Evolutionary conservation across 192 early-diverging fungal genomes (phyloP), one percentile per base, ranked within the genome.

Genomic region (Coemansia brasiliensis): DNA sequence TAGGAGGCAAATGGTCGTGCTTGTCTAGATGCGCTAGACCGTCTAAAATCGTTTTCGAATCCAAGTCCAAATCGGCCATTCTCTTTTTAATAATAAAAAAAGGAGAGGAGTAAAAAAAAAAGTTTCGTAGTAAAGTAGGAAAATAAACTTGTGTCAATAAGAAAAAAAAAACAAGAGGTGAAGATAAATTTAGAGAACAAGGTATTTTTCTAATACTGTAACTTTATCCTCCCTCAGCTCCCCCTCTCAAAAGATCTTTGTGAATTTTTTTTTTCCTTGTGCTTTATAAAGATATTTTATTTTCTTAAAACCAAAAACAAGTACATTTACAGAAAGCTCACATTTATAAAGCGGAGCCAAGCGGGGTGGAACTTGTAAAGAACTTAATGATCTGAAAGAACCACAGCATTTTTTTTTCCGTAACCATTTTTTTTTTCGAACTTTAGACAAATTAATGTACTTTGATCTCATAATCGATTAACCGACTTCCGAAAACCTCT

Each of bases 31-130:
- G 62, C 52, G 67, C 72, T 57, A 81, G 59, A 40, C 69, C 69
- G 41, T 69, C 67, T 38, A 81, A 63, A 66, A 81, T 81, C 21
- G 68, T 68, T 42, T 81, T 74, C 10, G 79, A 70, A 67, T 75
- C 73, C 39, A 81, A 66, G 61, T 72, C 65, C 57, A 76, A 73
- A 59, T 75, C 73, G 43, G 68, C 67, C 73, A 76, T 72, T 68
- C 66, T 70, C 59, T 57, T 61, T 29, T 50, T 35, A 26, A 43
- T 16, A 39, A 38, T 35, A 55, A 21, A 16, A 22, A 51, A 27
- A 48, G 27, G 11, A 21, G 55, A 26, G 29, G 17, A 65, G 21
- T 53, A 26, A 46, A 24, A 15, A 22, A 24, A 45, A 45, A 57
- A 39, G 22, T 53, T 55, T 39, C 22, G 38, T 26, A 56, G 7